phyloP scores from a whole-genome alignment of 1,284 basidiomycete genomes.

The Agaricales sp. region DNA sequence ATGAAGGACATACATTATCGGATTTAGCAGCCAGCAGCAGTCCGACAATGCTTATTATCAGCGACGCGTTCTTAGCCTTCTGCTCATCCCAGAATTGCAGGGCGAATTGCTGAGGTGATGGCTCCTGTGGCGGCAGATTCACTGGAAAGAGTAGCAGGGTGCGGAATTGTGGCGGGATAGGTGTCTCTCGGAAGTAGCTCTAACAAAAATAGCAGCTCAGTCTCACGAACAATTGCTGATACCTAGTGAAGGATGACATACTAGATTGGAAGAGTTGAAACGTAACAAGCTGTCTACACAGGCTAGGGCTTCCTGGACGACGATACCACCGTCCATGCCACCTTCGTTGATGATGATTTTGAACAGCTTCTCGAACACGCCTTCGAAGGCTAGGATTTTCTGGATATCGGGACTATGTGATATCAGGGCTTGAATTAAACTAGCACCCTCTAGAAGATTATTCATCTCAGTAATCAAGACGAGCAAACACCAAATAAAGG shows the following conservation, averaged over 20 bases:
- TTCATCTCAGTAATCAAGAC: slow-evolving; percentile 1
- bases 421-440: slow-evolving; percentile 75
- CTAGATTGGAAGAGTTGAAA: slow-evolving; percentile 95
- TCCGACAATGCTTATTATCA: slow-evolving; percentile 74
- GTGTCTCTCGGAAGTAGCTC: slow-evolving; percentile 96
- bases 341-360: slow-evolving; percentile 83
- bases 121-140: slow-evolving; percentile 49
- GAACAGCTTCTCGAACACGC: slow-evolving; percentile 94
- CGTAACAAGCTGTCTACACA: slow-evolving; percentile 81
- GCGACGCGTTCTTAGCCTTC: slow-evolving; percentile 69
- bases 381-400: slow-evolving; percentile 95
- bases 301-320: slow-evolving; percentile 79
- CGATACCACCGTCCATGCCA: slow-evolving; percentile 85
- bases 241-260: slow-evolving; percentile 21
- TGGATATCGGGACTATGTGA: slow-evolving; percentile 90
- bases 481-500: slow-evolving; percentile 2
- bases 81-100: slow-evolving; percentile 95
- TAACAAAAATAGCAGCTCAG: slow-evolving; percentile 21
- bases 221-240: slow-evolving; percentile 6
- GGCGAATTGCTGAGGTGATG: slow-evolving; percentile 85
- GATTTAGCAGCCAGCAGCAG: slow-evolving; percentile 69
- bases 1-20: slow-evolving; percentile 39
- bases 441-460: slow-evolving; percentile 57
- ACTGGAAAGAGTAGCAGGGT: slow-evolving; percentile 84
- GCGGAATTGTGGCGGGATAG: slow-evolving; percentile 73